Evolutionary conservation across 2,329 filamentous ascomycete genomes (phyloP), one percentile per base, ranked within the genome.

Genomic region (Aspergillus sp.): DNA sequence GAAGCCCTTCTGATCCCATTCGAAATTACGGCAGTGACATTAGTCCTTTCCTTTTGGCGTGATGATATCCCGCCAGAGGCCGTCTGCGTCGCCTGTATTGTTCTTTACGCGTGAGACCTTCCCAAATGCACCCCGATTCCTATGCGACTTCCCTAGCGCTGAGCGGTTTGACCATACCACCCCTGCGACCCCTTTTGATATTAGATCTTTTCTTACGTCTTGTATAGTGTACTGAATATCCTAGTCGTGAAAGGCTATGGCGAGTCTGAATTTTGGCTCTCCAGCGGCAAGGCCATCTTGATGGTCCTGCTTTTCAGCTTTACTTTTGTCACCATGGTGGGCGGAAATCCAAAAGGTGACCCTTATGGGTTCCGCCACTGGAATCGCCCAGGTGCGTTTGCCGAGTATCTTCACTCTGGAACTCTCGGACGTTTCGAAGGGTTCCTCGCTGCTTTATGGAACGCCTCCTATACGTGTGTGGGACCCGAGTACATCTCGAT

Each of bases 291-390:
- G 66, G 80, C 89, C 3, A 60, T 90, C 3, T 75, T 90, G 45
- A 86, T 88, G 52, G 70, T 90, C 35, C 83, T 81, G 1, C 76
- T 90, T 30, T 79, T 90, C 61, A 62, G 82, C 58, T 90, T 89
- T 72, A 91, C 89, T 11, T 89, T 94, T 63, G 78, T 94, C 57
- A 84, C 86, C 53, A 91, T 92, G 84, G 75, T 92, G 0, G 89
- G 89, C 5, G 89, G 87, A 3, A 92, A 91, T 59, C 89, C 90
- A 0, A 66, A 82, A 1, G 76, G 82, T 47, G 85, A 90, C 57
- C 76, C 80, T 0, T 88, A 88, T 54, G 88, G 88, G 0, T 91
- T 91, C 67, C 79, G 83, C 8, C 79, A 84, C 65, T 87, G 83
- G 73, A 69, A 65, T 22, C 54, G 74, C 14, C 87, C 87, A 0